Evolutionary conservation across 2,329 filamentous ascomycete species (phyloP).

Genomic region (Diplodia intermedia): DNA sequence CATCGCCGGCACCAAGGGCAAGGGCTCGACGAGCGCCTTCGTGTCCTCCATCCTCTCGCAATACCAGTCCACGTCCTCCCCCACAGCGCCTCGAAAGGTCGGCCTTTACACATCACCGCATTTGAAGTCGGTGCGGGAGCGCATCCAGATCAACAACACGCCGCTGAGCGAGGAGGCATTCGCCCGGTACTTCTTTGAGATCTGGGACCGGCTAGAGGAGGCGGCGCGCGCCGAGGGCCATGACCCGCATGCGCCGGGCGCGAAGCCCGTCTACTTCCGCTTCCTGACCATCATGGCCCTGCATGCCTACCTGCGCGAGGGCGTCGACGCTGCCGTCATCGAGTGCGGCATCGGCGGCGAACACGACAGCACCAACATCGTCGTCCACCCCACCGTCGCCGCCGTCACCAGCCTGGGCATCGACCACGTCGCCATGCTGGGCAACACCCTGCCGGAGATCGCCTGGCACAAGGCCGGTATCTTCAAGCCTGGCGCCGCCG

Average conservation of each 20-base stretch:
- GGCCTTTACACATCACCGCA: conserved; percentile 89
- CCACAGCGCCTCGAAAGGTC: conserved; percentile 59
- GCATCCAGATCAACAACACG: conserved; percentile 78
- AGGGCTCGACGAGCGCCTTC: conserved; percentile 87
- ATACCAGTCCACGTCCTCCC: conserved; percentile 55
- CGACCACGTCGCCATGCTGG: conserved; percentile 83
- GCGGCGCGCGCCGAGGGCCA: conserved; percentile 59
- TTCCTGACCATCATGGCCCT: conserved; percentile 89
- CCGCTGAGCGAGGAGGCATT: conserved; percentile 74
- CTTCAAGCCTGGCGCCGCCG: conserved; percentile 71
- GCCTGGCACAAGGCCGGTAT: conserved; percentile 94
- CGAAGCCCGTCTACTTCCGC: conserved; percentile 91
- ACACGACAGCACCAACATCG: conserved; percentile 89
- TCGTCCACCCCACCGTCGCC: conserved; percentile 72
- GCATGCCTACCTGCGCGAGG: conserved; percentile 78
- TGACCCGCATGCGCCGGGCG: conserved; percentile 56
- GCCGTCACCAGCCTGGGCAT: conserved; percentile 83
- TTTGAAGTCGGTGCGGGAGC: conserved; percentile 80
- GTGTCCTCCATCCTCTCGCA: conserved; percentile 78
- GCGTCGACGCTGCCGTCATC: conserved; percentile 78
- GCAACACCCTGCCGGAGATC: conserved; percentile 78
- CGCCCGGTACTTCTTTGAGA: conserved; percentile 78
- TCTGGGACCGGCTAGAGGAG: conserved; percentile 74
- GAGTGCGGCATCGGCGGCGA: conserved; percentile 96
- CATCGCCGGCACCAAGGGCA: conserved; percentile 92